Percentiles rank a stretch among this genome's conserved stretches.
phyloP scores from a whole-genome alignment of 345 rosid species.

The Euphorbia lathyris region DNA sequence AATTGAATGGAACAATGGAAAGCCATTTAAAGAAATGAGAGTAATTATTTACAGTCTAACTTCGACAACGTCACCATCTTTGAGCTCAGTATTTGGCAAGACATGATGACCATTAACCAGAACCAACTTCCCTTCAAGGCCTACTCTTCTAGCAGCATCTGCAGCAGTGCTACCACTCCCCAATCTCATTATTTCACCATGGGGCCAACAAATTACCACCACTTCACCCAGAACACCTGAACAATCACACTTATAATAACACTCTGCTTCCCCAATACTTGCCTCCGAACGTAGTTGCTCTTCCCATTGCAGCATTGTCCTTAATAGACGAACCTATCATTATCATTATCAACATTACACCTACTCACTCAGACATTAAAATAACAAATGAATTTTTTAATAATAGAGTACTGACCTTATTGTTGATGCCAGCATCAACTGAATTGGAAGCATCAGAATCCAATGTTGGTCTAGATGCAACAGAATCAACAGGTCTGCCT shows the following conservation, averaged over 20 bases:
- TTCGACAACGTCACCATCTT: slow-evolving; percentile 68
- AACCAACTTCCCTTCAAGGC: slow-evolving; percentile 60
- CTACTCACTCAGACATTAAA: too few species aligned
- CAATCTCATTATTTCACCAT: slow-evolving; percentile 66
- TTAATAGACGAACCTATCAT: slow-evolving; percentile 51
- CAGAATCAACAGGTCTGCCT: slow-evolving; percentile 50
- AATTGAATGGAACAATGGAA: background rate
- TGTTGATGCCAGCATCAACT: slow-evolving; percentile 52
- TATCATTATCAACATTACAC: background rate
- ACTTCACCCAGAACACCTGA: slow-evolving; percentile 49
- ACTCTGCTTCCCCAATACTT: slow-evolving; percentile 29
- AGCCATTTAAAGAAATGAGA: background rate
- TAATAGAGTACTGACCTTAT: slow-evolving; percentile 55
- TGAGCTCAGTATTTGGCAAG: slow-evolving; percentile 58
- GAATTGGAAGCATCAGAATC: slow-evolving; percentile 38
- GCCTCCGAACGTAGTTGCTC: slow-evolving; percentile 54
- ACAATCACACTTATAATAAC: slow-evolving; percentile 15
- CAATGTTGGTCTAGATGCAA: slow-evolving; percentile 30
- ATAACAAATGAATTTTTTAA: too few species aligned
- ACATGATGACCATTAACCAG: slow-evolving; percentile 58
- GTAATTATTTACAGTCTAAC: slow-evolving; percentile 37
- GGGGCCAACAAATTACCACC: slow-evolving; percentile 59
- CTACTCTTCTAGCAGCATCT: slow-evolving; percentile 63
- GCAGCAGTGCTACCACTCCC: slow-evolving; percentile 70
- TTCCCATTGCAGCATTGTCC: slow-evolving; percentile 78